These are phyloP conservation scores for Cokeromyces recurvatus DNA, from an alignment of 371 early-diverging fungal species.

Conservation along the genomic window DNA sequence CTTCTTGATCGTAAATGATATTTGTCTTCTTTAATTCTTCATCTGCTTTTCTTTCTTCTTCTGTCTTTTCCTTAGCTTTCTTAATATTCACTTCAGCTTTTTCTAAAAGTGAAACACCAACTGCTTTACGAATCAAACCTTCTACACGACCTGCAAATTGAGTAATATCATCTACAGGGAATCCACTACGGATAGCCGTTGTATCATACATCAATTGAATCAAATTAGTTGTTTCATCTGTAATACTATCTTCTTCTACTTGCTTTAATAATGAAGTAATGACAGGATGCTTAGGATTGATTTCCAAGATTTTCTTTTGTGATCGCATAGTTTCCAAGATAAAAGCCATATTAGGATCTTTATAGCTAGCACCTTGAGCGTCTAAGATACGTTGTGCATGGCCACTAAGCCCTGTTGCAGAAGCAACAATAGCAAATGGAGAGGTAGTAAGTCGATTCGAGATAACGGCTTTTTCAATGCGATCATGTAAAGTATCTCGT, in stretches of 20 bases:
- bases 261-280: slow-evolving; percentile 53
- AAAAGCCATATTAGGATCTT: slow-evolving; percentile 46
- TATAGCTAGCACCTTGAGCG: slow-evolving; percentile 51
- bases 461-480: slow-evolving; percentile 73
- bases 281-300: slow-evolving; percentile 79
- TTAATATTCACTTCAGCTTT: slow-evolving; percentile 48
- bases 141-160: slow-evolving; percentile 71
- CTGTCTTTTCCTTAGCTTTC: slow-evolving; percentile 36
- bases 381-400: slow-evolving; percentile 84
- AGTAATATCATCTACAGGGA: slow-evolving; percentile 52
- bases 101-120: slow-evolving; percentile 57
- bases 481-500: slow-evolving; percentile 52
- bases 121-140: slow-evolving; percentile 55
- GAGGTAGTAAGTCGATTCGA: slow-evolving; percentile 74
- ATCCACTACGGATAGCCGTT: slow-evolving; percentile 75
- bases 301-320: slow-evolving; percentile 78
- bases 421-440: slow-evolving; percentile 72
- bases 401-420: slow-evolving; percentile 72
- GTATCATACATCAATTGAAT: slow-evolving; percentile 72
- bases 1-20: slow-evolving; percentile 16
- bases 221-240: slow-evolving; percentile 52
- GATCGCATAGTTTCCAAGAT: slow-evolving; percentile 54
- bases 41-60: slow-evolving; percentile 32
- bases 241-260: slow-evolving; percentile 40
- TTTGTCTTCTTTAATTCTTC: slow-evolving; percentile 25